Evolutionary conservation across 805 yeast species (phyloP), one percentile per base, ranked within the genome.

Genomic region (Lachancea quebecensis): DNA sequence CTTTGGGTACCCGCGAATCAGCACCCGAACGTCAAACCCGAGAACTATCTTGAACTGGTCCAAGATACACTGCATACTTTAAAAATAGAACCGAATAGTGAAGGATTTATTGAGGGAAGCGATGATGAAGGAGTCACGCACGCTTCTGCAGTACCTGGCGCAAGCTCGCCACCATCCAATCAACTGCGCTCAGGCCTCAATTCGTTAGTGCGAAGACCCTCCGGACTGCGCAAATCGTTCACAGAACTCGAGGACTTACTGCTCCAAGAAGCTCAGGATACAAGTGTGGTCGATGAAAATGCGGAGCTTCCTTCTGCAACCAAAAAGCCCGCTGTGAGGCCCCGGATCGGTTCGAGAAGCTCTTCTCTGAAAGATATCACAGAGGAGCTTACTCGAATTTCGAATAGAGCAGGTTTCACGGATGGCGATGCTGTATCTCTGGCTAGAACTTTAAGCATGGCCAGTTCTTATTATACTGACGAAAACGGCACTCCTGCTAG

Each of bases 1-100:
- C 68, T 91, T 44, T 91, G 99, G 99, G 97, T 93, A 1, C 98
- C 98, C 0, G 99, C 98, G 1, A 80, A 79, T 50, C 73, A 88
- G 33, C 99, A 93, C 62, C 98, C 98, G 1, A 91, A 85, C 56
- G 76, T 91, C n/a, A 90, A 95, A 21, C 98, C 98, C 2, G 95
- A 86, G 56, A 87, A 85, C 55, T 84, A 80, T 66, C 70, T 80
- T 51, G 75, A 74, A 52, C 84, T 83, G 58, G 81, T 85, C 38
- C 81, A 81, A 43, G 64, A 62, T 41, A 58, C 66, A 15, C 42
- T 64, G 59, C 50, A 68, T 63, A 37, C 56, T 63, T 55, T 60
- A 28, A 47, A 50, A 17, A 25, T 54, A 12, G 58, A 53, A 5
- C 54, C 54, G 38, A 64, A 57, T 21, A 11, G 4, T 28, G 33